Conservation (phyloP, 345 rosid species). For the Pistacia vera region DNA sequence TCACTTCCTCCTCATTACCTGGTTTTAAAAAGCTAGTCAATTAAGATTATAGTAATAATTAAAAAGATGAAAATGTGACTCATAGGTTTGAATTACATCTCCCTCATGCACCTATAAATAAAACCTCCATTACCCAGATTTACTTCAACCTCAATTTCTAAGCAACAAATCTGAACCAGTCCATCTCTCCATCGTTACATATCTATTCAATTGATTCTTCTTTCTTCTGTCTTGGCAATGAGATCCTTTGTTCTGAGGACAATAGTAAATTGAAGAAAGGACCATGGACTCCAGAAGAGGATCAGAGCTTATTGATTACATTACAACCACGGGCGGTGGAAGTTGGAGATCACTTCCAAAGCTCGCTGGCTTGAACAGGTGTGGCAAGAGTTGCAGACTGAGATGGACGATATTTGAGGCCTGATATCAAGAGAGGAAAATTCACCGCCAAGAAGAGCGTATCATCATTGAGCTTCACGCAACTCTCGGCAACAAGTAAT, state of each 20-base stretch:
- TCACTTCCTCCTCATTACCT: background rate
- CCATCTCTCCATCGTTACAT: background rate
- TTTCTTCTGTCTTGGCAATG: constrained; percentile 25
- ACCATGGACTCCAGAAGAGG: constrained; percentile 85
- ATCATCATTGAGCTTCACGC: constrained; percentile 68
- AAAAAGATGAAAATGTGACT: constrained; percentile 10
- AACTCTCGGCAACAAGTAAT: constrained; percentile 81
- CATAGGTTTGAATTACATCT: constrained; percentile 24
- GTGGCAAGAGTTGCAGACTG: constrained; percentile 91
- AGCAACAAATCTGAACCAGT: background rate
- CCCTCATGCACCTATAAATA: constrained; percentile 26
- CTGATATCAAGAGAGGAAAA: constrained; percentile 80
- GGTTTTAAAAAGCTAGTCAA: constrained; percentile 11
- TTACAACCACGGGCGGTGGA: constrained; percentile 56
- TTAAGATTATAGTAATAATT: no score
- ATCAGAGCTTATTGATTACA: constrained; percentile 53
- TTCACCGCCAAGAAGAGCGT: constrained; percentile 77
- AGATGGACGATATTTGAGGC: constrained; percentile 92
- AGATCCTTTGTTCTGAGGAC: constrained; percentile 41
- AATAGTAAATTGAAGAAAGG: constrained; percentile 67
- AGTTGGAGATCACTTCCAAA: constrained; percentile 78
- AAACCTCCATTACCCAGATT: constrained; percentile 9
- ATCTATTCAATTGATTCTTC: background rate
- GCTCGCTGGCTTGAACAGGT: constrained; percentile 78
- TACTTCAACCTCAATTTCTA: background rate